Evolutionary conservation across 1,284 basidiomycete species (phyloP).

Genomic region (Fereydounia khargensis): DNA sequence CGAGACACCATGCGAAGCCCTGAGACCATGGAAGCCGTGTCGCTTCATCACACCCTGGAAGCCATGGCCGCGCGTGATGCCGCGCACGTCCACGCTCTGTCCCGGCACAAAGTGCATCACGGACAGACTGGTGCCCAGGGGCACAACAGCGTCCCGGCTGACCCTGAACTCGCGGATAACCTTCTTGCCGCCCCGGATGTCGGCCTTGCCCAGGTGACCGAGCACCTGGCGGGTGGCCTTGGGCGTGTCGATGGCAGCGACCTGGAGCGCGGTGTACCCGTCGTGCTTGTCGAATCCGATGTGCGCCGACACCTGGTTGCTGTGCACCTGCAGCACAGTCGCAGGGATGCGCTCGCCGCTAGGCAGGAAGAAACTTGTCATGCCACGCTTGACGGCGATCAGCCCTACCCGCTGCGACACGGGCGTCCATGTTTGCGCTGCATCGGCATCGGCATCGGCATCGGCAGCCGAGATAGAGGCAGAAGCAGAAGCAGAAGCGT

Average conservation of each 20-base stretch:
- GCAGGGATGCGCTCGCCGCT: slow-evolving; percentile 83
- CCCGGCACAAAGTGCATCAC: slow-evolving; percentile 96
- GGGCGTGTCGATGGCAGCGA: slow-evolving; percentile 63
- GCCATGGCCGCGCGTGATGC: slow-evolving; percentile 92
- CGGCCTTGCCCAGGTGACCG: slow-evolving; percentile 83
- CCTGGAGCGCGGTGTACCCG: slow-evolving; percentile 54
- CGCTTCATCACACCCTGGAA: slow-evolving; percentile 97
- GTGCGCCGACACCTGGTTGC: slow-evolving; percentile 39
- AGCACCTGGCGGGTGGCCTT: slow-evolving; percentile 80
- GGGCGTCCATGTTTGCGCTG: slow-evolving; percentile 68
- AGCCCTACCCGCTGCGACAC: slow-evolving; percentile 79
- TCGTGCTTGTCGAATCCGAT: slow-evolving; percentile 19
- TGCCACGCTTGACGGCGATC: slow-evolving; percentile 91
- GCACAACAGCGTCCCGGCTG: slow-evolving; percentile 81
- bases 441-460: slow-evolving; percentile 4
- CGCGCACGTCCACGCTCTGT: slow-evolving; percentile 90
- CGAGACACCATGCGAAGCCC: slow-evolving; percentile 94
- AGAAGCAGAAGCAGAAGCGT: too few species aligned
- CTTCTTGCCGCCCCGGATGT: slow-evolving; percentile 74
- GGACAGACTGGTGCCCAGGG: slow-evolving; percentile 82
- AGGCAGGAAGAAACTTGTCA: slow-evolving; percentile 90
- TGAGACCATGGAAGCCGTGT: slow-evolving; percentile 86
- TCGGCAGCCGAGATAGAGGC: too few species aligned
- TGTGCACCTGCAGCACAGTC: slow-evolving; percentile 84
- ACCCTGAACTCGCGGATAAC: slow-evolving; percentile 87